Evolutionary conservation across 306 rosid genomes (phyloP), one percentile per base, ranked within the genome.

Genomic region (Citrullus amarus): DNA sequence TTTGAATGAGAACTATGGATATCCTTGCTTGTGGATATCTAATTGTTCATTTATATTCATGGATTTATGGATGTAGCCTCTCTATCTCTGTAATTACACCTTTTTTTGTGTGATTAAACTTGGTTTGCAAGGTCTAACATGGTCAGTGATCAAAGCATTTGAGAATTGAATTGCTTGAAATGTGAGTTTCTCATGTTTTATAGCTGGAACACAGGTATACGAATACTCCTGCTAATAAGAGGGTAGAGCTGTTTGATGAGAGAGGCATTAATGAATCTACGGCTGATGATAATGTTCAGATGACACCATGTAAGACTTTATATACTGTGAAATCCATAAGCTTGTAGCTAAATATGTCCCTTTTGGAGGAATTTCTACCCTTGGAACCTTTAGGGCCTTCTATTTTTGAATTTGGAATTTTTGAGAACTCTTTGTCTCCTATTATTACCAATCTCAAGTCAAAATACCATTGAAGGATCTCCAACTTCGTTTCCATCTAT

Each of bases 191-290:
- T 72, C 59, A 61, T 36, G 41, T 76, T 7, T 67, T 36, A 61
- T 87, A 55, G 81, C 78, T 85, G 79, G 79, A 80, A 78, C 82
- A 82, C 93, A 94, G 97, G 92, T 92, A 82, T 82, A 87, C 88
- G 89, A 95, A 82, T 79, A 87, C 91, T 78, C 87, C 88, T 79
- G 97, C 92, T 79, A 95, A 95, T 87, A 95, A 92, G 90, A 92
- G 86, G 75, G 85, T 92, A 65, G 98, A 95, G 76, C 97, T 91
- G 58, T 92, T 95, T 88, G 98, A 92, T 85, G 90, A 79, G 88
- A 93, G 97, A 81, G 96, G 97, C 75, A 84, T 83, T 60, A 84
- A 89, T 62, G 96, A 88, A 81, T 93, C 98, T 74, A 84, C 92
- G 34, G 92, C 91, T 41, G 96, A 88, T 79, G 97, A 86, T 32